phyloP scores from a whole-genome alignment of 202 grass and related monocot species.

The Schoenoplectus tabernaemontani region DNA sequence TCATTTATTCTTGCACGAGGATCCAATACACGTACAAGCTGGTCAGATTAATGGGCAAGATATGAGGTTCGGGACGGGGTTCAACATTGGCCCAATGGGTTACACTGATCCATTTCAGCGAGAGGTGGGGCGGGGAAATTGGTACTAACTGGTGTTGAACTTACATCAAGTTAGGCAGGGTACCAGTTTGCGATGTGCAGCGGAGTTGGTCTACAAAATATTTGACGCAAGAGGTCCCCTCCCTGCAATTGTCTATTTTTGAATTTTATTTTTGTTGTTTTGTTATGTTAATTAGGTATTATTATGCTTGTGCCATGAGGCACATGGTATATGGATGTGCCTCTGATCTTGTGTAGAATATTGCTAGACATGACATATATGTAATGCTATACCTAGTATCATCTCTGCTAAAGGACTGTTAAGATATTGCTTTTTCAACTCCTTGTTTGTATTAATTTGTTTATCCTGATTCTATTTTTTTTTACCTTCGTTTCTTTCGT shows the following conservation, averaged over 20 bases:
- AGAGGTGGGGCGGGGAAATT: slow-evolving; percentile 8
- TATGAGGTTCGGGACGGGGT: neutral
- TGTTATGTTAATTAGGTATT: slow-evolving; percentile 13
- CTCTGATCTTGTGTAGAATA: slow-evolving; percentile 10
- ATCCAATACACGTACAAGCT: neutral
- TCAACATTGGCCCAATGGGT: neutral
- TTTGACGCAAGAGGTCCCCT: slow-evolving; percentile 20
- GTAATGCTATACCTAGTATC: slow-evolving; percentile 11
- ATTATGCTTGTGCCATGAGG: neutral
- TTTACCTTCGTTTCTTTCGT: neutral
- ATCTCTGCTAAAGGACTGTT: neutral
- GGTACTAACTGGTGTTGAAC: slow-evolving; percentile 5
- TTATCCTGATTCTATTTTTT: neutral
- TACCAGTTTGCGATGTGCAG: neutral
- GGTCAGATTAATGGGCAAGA: slow-evolving; percentile 16
- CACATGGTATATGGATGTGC: slow-evolving; percentile 15
- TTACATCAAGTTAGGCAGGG: neutral
- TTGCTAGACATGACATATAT: slow-evolving; percentile 13
- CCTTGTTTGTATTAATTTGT: neutral
- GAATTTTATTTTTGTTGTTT: slow-evolving; percentile 8
- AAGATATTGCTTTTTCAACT: slow-evolving; percentile 8
- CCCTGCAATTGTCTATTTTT: slow-evolving; percentile 21
- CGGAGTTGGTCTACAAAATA: slow-evolving; percentile 20
- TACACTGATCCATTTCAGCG: slow-evolving; percentile 15
- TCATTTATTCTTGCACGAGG: slow-evolving; percentile 11